A percentile compares a stretch with the other conserved stretches of the same genome.
Conservation (phyloP, 1,139 yeast genomes). For the Sugiyamaella castrensis region DNA sequence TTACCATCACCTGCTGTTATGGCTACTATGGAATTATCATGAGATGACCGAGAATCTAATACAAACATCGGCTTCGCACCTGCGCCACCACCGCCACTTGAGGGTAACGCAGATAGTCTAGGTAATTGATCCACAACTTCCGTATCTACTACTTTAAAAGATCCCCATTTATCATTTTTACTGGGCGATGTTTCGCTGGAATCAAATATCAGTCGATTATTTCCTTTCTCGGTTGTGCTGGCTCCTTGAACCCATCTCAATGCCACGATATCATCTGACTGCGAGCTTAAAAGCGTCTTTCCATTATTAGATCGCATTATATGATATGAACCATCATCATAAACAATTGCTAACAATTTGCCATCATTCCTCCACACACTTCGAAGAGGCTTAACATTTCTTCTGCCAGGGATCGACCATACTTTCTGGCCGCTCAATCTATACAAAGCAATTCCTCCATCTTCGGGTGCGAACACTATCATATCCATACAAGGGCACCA, state of each 20-base stretch:
- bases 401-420: slow-evolving; percentile 43
- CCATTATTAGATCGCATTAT: slow-evolving; percentile 53
- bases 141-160: slow-evolving; percentile 9
- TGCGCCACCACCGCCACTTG: slow-evolving; percentile 3
- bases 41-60: slow-evolving; percentile 1
- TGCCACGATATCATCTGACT: not conserved
- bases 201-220: not conserved
- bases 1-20: not conserved
- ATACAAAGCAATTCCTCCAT: slow-evolving; percentile 49
- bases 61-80: slow-evolving; percentile 5
- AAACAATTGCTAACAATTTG: slow-evolving; percentile 45
- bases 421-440: slow-evolving; percentile 56
- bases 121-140: slow-evolving; percentile 40
- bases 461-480: slow-evolving; percentile 45
- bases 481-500: slow-evolving; percentile 61
- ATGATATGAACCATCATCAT: slow-evolving; percentile 46
- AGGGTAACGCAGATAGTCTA: slow-evolving; percentile 38
- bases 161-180: not conserved
- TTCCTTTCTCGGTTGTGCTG: not conserved
- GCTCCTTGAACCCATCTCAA: slow-evolving; percentile 15
- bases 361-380: slow-evolving; percentile 40
- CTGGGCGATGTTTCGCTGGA: too few species aligned
- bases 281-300: slow-evolving; percentile 22
- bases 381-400: slow-evolving; percentile 7
- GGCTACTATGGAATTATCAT: slow-evolving; percentile 2